Conservation (phyloP, 768 basidiomycete genomes). For the Xanthoconium purpureum region DNA sequence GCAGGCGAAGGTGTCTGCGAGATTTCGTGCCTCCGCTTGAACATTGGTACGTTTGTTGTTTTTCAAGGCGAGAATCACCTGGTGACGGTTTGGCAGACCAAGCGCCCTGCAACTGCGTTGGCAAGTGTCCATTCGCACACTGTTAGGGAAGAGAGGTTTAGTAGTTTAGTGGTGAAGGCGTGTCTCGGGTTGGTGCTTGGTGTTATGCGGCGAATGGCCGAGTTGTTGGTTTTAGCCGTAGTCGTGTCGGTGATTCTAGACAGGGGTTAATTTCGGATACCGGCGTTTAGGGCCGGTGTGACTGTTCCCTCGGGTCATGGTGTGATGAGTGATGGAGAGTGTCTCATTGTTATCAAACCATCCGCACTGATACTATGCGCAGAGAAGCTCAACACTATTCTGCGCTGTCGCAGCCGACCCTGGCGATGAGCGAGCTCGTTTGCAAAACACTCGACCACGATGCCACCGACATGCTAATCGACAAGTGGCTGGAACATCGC, state of each 20-base stretch:
- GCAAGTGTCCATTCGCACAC: slow-evolving; percentile 7
- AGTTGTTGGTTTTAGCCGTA: not conserved
- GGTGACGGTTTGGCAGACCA: slow-evolving; percentile 7
- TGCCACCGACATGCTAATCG: slow-evolving; percentile 73
- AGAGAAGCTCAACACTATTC: slow-evolving; percentile 46
- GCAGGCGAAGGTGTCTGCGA: slow-evolving; percentile 18
- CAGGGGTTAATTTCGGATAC: slow-evolving; percentile 7
- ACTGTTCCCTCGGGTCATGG: not conserved
- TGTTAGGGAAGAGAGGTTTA: slow-evolving; percentile 2
- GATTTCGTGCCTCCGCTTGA: slow-evolving; percentile 14
- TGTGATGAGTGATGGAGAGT: not conserved
- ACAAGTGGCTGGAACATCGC: slow-evolving; percentile 80
- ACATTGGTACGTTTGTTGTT: slow-evolving; percentile 14
- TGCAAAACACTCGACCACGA: slow-evolving; percentile 76
- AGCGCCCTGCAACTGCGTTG: not conserved
- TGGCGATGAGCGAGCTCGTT: slow-evolving; percentile 76
- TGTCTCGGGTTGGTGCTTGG: not conserved
- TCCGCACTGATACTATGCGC: slow-evolving; percentile 16
- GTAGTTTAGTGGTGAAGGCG: not conserved
- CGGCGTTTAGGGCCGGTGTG: slow-evolving; percentile 28
- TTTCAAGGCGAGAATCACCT: not conserved
- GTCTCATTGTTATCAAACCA: slow-evolving; percentile 11
- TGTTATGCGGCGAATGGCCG: not conserved
- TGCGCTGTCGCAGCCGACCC: slow-evolving; percentile 59
- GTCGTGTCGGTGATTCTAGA: not conserved